A percentile compares a stretch with the other conserved stretches of the same genome.
phyloP scores from a whole-genome alignment of 1,284 basidiomycete species.

The Marasmius tenuissimus region DNA sequence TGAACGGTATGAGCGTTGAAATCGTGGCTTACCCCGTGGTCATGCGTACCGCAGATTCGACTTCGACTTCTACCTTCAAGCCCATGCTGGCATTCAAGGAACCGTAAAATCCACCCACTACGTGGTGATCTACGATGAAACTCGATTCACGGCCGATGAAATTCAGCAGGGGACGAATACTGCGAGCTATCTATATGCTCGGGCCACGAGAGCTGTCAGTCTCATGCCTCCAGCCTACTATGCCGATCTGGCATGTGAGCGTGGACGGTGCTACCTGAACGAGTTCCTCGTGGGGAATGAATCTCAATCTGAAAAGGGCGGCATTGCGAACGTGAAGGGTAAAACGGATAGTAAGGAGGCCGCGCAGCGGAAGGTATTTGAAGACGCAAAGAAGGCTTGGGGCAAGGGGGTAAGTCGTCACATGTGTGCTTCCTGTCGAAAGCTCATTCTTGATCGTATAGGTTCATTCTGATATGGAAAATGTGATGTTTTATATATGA shows the following conservation, averaged over 20 bases:
- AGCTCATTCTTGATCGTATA: too few relatives aligned
- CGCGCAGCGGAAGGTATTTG: constrained; percentile 45
- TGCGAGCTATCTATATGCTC: constrained; percentile 66
- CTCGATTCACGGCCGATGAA: constrained; percentile 59
- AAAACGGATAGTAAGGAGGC: constrained; percentile 37
- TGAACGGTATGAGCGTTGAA: constrained; percentile 3
- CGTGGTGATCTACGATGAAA: constrained; percentile 73
- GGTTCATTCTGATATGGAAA: too few relatives aligned
- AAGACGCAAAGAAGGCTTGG: constrained; percentile 57
- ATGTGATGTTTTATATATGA: too few relatives aligned
- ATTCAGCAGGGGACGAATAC: constrained; percentile 69
- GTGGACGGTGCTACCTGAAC: constrained; percentile 69
- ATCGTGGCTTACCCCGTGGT: not conserved
- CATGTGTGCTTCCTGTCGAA: not conserved
- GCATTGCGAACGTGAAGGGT: not conserved
- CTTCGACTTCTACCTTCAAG: constrained; percentile 79
- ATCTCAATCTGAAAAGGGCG: not conserved
- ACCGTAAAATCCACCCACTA: constrained; percentile 72
- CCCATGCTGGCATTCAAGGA: constrained; percentile 70
- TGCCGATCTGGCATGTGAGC: constrained; percentile 75
- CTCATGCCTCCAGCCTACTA: constrained; percentile 76
- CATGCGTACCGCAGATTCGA: constrained; percentile 44
- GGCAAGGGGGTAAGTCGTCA: constrained; percentile 49
- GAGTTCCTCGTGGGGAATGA: constrained; percentile 46
- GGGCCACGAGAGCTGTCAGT: constrained; percentile 77